Evolutionary conservation across 768 basidiomycete genomes (phyloP).

Genomic region (Hygrophorus pudorinus): DNA sequence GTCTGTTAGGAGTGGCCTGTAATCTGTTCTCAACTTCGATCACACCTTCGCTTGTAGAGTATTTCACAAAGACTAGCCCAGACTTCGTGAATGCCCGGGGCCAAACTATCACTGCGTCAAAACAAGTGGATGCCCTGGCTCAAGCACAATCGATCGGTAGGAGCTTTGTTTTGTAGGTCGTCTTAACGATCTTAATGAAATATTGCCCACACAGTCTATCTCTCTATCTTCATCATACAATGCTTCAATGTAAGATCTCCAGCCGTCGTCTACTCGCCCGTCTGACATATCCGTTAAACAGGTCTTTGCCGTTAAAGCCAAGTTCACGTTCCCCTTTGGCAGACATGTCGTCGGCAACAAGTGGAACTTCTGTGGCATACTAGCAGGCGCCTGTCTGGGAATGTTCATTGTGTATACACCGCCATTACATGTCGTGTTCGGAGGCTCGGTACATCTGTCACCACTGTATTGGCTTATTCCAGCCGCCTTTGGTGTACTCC

Average conservation of each 20-base stretch:
- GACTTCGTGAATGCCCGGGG: slow-evolving; percentile 50
- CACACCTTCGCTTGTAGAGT: slow-evolving; percentile 21
- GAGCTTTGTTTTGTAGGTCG: slow-evolving; percentile 5
- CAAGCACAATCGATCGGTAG: slow-evolving; percentile 54
- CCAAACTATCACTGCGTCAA: slow-evolving; percentile 27
- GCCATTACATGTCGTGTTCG: slow-evolving; percentile 60
- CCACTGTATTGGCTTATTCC: slow-evolving; percentile 66
- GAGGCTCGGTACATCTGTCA: slow-evolving; percentile 44
- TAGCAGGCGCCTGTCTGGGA: slow-evolving; percentile 50
- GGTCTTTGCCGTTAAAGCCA: slow-evolving; percentile 62
- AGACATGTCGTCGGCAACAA: slow-evolving; percentile 42
- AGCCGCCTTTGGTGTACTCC: slow-evolving; percentile 43
- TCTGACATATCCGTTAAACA: slow-evolving; percentile 10
- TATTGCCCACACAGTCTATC: slow-evolving; percentile 43
- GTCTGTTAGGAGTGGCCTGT: too few relatives aligned
- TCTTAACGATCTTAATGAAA: not conserved
- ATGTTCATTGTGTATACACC: slow-evolving; percentile 65
- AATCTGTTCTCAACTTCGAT: not conserved
- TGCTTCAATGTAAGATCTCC: slow-evolving; percentile 47
- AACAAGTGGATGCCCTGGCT: slow-evolving; percentile 49
- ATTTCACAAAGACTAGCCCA: slow-evolving; percentile 37
- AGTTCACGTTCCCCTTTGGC: slow-evolving; percentile 56
- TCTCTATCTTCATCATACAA: slow-evolving; percentile 59
- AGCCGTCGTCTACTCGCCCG: not conserved
- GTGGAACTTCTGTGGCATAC: slow-evolving; percentile 55